Conservation (phyloP, 2,329 filamentous ascomycete genomes). For the Botrytis tulipae region DNA sequence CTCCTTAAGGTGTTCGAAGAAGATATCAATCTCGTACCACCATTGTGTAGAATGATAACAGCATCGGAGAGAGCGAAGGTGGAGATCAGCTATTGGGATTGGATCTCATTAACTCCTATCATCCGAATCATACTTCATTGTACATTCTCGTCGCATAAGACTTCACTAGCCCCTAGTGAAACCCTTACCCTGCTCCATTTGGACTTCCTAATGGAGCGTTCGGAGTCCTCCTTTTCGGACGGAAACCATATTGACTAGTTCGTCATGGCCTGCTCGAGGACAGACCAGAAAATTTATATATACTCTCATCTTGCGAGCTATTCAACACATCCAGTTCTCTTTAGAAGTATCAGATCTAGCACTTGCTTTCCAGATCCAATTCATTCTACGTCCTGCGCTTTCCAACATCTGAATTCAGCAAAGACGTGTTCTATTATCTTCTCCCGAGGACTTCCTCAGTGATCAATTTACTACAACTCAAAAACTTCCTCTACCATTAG, state of each 20-base stretch:
- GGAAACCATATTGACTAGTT: neutral
- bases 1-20: neutral
- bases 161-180: neutral
- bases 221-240: neutral
- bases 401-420: neutral
- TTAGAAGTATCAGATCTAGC: neutral
- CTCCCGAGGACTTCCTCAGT: neutral
- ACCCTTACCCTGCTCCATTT: neutral
- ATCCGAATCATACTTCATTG: neutral
- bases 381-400: neutral
- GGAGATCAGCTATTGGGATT: neutral
- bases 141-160: neutral
- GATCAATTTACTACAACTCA: neutral
- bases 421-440: too few relatives aligned
- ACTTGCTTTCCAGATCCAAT: neutral
- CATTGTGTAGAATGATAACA: neutral
- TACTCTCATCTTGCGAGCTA: neutral
- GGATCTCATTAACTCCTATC: neutral
- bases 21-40: neutral
- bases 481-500: neutral
- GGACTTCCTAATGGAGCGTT: slow-evolving; percentile 1
- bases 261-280: neutral
- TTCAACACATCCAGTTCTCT: neutral
- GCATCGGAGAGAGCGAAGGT: neutral
- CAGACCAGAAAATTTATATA: neutral